Percentiles rank a stretch among this genome's conserved stretches.
Evolutionary conservation across 2,329 filamentous ascomycete genomes (phyloP).

Genomic region (Furcasterigmium furcatum): DNA sequence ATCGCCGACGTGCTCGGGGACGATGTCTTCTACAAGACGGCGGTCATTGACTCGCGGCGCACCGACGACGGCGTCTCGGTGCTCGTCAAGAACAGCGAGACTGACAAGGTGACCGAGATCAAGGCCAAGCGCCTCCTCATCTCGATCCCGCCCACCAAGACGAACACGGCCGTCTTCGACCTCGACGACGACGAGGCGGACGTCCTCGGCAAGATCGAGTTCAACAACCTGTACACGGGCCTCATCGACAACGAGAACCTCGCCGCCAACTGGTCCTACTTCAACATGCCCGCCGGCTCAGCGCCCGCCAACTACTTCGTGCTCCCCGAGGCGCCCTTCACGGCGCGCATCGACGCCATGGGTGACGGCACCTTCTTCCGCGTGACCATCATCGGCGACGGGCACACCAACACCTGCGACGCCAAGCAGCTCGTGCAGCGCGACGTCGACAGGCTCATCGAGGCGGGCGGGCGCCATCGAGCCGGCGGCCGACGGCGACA

Average conservation of each 20-base stretch:
- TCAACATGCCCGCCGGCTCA: slow-evolving; percentile 14
- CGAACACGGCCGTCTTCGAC: slow-evolving; percentile 15
- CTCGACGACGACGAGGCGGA: slow-evolving; percentile 13
- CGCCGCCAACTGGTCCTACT: slow-evolving; percentile 12
- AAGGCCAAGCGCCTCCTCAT: slow-evolving; percentile 18
- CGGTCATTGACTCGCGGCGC: slow-evolving; percentile 24
- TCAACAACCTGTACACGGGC: slow-evolving; percentile 18
- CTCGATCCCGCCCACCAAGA: slow-evolving; percentile 16
- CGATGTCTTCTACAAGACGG: slow-evolving; percentile 30
- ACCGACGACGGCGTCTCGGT: slow-evolving; percentile 5
- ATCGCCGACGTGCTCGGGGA: slow-evolving; percentile 26
- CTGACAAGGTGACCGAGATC: slow-evolving; percentile 10
- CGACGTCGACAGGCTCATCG: slow-evolving; percentile 22
- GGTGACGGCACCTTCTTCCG: slow-evolving; percentile 21
- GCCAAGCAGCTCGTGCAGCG: slow-evolving; percentile 19
- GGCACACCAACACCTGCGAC: slow-evolving; percentile 10
- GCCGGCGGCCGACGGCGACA: slow-evolving; percentile 11
- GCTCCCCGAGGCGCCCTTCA: slow-evolving; percentile 15
- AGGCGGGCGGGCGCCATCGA: slow-evolving; percentile 18
- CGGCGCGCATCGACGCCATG: slow-evolving; percentile 23
- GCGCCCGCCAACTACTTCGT: slow-evolving; percentile 17
- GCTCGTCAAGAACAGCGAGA: neutral
- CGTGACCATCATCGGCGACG: slow-evolving; percentile 22
- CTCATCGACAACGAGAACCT: slow-evolving; percentile 19
- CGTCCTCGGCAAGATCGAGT: slow-evolving; percentile 15